These are phyloP conservation scores for Bisporella sp. DNA, from an alignment of 2,329 filamentous ascomycete species.

Conservation along the genomic window DNA sequence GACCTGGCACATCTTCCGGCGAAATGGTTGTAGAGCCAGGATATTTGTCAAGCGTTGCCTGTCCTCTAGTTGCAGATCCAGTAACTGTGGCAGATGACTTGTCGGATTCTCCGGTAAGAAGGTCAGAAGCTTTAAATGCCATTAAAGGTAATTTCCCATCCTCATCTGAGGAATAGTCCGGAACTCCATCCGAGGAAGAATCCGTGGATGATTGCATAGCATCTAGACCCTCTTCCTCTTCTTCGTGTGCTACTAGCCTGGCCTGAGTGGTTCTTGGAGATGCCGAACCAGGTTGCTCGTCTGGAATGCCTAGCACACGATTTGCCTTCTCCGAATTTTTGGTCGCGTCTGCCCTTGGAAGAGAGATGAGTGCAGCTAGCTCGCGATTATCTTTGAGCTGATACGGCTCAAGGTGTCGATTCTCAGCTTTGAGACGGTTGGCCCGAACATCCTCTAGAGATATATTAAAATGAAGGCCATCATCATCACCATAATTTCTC, in stretches of 20 bases:
- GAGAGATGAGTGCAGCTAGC: too few relatives aligned
- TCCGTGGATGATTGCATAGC: too few relatives aligned
- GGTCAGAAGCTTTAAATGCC: background rate
- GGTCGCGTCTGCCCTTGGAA: too few relatives aligned
- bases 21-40: background rate
- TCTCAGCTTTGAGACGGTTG: background rate
- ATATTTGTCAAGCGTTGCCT: background rate
- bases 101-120: background rate
- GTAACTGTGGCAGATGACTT: background rate
- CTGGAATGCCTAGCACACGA: too few relatives aligned
- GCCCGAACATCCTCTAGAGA: background rate
- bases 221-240: too few relatives aligned
- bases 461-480: background rate
- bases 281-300: too few relatives aligned
- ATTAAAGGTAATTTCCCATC: background rate
- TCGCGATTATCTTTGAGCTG: background rate
- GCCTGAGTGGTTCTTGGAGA: too few relatives aligned
- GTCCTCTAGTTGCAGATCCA: background rate
- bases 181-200: background rate
- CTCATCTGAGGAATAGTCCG: background rate
- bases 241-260: too few relatives aligned
- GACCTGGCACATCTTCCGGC: background rate
- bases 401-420: background rate
- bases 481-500: conserved; percentile 3
- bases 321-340: too few relatives aligned